Percentiles rank a stretch among this genome's conserved stretches.
phyloP scores from a whole-genome alignment of 1,284 basidiomycete species.

The Sutorius eximius region DNA sequence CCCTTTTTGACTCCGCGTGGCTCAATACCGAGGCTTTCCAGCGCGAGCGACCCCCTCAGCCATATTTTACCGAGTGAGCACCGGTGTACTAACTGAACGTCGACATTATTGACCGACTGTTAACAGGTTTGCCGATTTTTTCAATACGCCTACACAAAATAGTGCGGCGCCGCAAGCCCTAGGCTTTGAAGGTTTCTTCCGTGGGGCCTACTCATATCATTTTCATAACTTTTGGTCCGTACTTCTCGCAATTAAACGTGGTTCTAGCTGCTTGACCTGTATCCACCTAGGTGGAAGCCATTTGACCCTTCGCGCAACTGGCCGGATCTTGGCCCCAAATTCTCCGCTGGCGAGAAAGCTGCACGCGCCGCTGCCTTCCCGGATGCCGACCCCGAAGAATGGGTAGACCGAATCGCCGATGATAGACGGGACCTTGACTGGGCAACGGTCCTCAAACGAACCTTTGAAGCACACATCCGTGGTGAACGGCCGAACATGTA shows the following conservation, averaged over 20 bases:
- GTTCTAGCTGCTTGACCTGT: not conserved
- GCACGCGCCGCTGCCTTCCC: constrained; percentile 44
- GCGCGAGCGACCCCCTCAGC: constrained; percentile 79
- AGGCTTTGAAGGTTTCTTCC: constrained; percentile 86
- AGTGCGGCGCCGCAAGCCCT: constrained; percentile 73
- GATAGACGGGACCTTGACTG: constrained; percentile 81
- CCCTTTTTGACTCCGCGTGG: constrained; percentile 87
- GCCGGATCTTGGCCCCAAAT: constrained; percentile 85
- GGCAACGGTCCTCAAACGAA: constrained; percentile 88
- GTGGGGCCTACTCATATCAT: constrained; percentile 84
- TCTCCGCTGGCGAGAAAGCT: constrained; percentile 68
- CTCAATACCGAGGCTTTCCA: constrained; percentile 82
- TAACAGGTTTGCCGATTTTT: constrained; percentile 71
- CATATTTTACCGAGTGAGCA: constrained; percentile 75
- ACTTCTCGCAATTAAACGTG: not conserved
- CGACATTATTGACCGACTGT: not conserved
- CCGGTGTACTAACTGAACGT: constrained; percentile 5
- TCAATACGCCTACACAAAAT: constrained; percentile 69
- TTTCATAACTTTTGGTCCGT: constrained; percentile 81
- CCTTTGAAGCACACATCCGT: constrained; percentile 86
- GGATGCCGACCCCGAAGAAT: constrained; percentile 36
- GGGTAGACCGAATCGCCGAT: constrained; percentile 43
- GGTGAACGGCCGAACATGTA: constrained; percentile 91
- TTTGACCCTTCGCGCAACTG: constrained; percentile 88
- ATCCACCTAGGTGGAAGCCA: constrained; percentile 77